A percentile compares a stretch with the other conserved stretches of the same genome.
Evolutionary conservation across 805 yeast species (phyloP).

Genomic region (Brettanomyces bruxellensis): DNA sequence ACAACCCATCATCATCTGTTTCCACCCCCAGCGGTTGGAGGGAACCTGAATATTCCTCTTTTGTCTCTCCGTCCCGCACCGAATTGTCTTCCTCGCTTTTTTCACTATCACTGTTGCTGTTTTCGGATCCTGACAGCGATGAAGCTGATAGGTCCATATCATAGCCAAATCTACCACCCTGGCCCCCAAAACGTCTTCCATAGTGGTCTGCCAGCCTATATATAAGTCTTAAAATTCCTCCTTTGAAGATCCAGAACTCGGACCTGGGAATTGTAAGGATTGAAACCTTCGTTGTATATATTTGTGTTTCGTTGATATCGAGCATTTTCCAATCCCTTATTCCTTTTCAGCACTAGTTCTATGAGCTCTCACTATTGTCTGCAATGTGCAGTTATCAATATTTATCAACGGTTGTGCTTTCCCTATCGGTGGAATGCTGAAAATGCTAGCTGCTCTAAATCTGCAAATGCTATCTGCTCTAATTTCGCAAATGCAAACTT

Average conservation of each 20-base stretch:
- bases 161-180: slow-evolving; percentile 4
- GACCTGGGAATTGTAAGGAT: slow-evolving; percentile 45
- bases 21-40: not conserved
- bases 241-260: slow-evolving; percentile 43
- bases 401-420: too few relatives aligned
- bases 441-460: too few relatives aligned
- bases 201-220: slow-evolving; percentile 26
- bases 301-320: slow-evolving; percentile 29
- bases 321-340: slow-evolving; percentile 5
- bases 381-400: too few relatives aligned
- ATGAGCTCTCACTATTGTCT: too few relatives aligned
- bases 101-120: slow-evolving; percentile 4
- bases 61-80: not conserved
- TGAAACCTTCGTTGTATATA: slow-evolving; percentile 36
- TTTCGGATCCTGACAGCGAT: slow-evolving; percentile 8
- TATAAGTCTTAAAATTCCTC: slow-evolving; percentile 40
- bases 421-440: too few relatives aligned
- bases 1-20: slow-evolving; percentile 31
- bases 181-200: slow-evolving; percentile 7
- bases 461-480: too few relatives aligned
- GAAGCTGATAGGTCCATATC: slow-evolving; percentile 6
- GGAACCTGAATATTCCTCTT: not conserved
- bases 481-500: too few relatives aligned
- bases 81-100: slow-evolving; percentile 1
- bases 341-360: not conserved